Evolutionary conservation across 108 stramenopile genomes (phyloP).

Genomic region (Cyclotella distinguenda): DNA sequence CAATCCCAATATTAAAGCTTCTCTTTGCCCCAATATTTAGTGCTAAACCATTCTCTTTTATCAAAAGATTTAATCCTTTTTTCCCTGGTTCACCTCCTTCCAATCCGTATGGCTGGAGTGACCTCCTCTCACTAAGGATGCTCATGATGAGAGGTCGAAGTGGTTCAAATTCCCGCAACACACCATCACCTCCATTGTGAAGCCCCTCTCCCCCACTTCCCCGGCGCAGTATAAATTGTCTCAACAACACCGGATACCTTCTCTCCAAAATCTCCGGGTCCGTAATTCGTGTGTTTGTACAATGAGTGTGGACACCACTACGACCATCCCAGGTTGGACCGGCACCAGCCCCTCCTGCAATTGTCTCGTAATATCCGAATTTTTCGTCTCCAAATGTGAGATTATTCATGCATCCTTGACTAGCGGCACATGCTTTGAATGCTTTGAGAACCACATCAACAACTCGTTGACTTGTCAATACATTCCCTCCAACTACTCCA

Average conservation of each 20-base stretch:
- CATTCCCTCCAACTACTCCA: constrained; percentile 98
- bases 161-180: constrained; percentile 93
- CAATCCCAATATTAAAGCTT: constrained; percentile 74
- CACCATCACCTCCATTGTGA: constrained; percentile 94
- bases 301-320: constrained; percentile 97
- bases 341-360: constrained; percentile 98
- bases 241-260: constrained; percentile 91
- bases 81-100: constrained; percentile 87
- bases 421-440: constrained; percentile 96
- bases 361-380: constrained; percentile 99
- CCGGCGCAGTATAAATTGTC: constrained; percentile 84
- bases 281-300: constrained; percentile 99
- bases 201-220: constrained; percentile 92
- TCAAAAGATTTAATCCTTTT: constrained; percentile 86
- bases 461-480: constrained; percentile 96
- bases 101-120: constrained; percentile 93
- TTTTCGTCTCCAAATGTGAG: constrained; percentile 95
- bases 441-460: constrained; percentile 97
- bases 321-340: constrained; percentile 96
- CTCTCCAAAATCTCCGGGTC: constrained; percentile 98
- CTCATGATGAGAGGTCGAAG: constrained; percentile 90
- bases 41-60: constrained; percentile 64
- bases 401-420: constrained; percentile 99
- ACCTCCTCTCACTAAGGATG: constrained; percentile 93
- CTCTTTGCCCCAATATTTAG: constrained; percentile 94